Percentiles rank a stretch among this genome's conserved stretches.
Evolutionary conservation across 257 asterid genomes (phyloP).

Genomic region (Capsicum baccatum): DNA sequence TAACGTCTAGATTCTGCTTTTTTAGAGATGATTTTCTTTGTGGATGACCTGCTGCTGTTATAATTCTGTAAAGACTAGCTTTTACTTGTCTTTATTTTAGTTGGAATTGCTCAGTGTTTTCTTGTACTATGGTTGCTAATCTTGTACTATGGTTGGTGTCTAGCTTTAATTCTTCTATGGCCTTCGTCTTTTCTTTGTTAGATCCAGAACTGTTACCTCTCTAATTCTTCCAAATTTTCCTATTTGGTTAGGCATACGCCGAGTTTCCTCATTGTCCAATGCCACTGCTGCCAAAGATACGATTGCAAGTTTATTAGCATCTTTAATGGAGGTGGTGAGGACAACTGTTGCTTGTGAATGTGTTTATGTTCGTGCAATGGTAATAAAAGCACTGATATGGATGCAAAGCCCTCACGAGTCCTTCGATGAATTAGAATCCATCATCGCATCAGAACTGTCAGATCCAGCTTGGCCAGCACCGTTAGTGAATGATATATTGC

Average conservation of each 20-base stretch:
- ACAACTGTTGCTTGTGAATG: constrained; percentile 99
- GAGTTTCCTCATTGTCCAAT: constrained; percentile 72
- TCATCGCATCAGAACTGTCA: constrained; percentile 94
- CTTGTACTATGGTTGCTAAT: background rate
- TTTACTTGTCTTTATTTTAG: constrained; percentile 22
- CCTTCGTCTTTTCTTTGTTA: background rate
- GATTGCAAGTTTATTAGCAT: constrained; percentile 88
- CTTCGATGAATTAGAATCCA: constrained; percentile 93
- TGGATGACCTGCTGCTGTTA: constrained; percentile 11
- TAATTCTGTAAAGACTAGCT: constrained; percentile 13
- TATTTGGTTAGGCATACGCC: constrained; percentile 61
- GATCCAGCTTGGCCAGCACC: constrained; percentile 98
- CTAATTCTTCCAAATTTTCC: constrained; percentile 22
- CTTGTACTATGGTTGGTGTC: background rate
- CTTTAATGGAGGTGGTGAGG: constrained; percentile 96
- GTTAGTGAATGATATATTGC: constrained; percentile 79
- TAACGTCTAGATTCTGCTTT: constrained; percentile 9
- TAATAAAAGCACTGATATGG: constrained; percentile 97
- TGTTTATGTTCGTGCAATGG: constrained; percentile 98
- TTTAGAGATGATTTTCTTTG: constrained; percentile 6
- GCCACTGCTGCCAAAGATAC: constrained; percentile 83
- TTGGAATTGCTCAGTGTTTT: background rate
- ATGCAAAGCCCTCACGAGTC: constrained; percentile 99
- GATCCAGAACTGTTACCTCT: background rate
- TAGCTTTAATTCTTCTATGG: constrained; percentile 7